Evolutionary conservation across 1,284 basidiomycete species (phyloP).

Genomic region (Ganoderma leucocontextum): DNA sequence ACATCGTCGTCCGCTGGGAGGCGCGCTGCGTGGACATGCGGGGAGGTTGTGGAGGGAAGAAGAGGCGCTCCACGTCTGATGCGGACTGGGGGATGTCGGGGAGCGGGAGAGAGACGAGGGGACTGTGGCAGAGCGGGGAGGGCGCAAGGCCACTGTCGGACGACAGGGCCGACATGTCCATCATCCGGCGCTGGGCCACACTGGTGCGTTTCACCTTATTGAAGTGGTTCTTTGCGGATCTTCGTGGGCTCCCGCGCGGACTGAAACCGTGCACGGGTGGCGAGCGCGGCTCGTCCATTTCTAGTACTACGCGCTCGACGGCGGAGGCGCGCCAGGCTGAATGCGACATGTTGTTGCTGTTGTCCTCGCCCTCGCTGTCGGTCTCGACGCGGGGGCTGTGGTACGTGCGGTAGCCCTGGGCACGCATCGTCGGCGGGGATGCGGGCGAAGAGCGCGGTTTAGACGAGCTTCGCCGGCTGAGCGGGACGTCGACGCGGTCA

Average conservation of each 20-base stretch:
- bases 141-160: slow-evolving; percentile 30
- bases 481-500: slow-evolving; percentile 10
- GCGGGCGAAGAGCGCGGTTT: slow-evolving; percentile 26
- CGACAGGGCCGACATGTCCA: slow-evolving; percentile 26
- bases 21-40: slow-evolving; percentile 21
- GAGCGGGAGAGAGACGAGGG: slow-evolving; percentile 29
- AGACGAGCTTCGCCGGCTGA: slow-evolving; percentile 28
- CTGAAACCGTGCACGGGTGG: neutral
- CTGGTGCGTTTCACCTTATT: slow-evolving; percentile 21
- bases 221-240: slow-evolving; percentile 18
- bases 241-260: slow-evolving; percentile 23
- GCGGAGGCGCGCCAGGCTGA: slow-evolving; percentile 24
- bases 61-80: slow-evolving; percentile 24
- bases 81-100: slow-evolving; percentile 29
- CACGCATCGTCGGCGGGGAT: slow-evolving; percentile 22
- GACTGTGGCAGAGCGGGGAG: slow-evolving; percentile 29
- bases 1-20: slow-evolving; percentile 3
- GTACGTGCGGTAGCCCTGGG: slow-evolving; percentile 25
- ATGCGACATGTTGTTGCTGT: slow-evolving; percentile 10
- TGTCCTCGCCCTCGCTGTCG: slow-evolving; percentile 29
- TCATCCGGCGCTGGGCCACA: slow-evolving; percentile 29
- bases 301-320: slow-evolving; percentile 21
- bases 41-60: slow-evolving; percentile 27
- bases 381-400: slow-evolving; percentile 32
- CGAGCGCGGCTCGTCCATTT: slow-evolving; percentile 16